A percentile compares a stretch with the other conserved stretches of the same genome.
Conservation (phyloP, 163 green algal species). For the Scenedesmus sp. region DNA sequence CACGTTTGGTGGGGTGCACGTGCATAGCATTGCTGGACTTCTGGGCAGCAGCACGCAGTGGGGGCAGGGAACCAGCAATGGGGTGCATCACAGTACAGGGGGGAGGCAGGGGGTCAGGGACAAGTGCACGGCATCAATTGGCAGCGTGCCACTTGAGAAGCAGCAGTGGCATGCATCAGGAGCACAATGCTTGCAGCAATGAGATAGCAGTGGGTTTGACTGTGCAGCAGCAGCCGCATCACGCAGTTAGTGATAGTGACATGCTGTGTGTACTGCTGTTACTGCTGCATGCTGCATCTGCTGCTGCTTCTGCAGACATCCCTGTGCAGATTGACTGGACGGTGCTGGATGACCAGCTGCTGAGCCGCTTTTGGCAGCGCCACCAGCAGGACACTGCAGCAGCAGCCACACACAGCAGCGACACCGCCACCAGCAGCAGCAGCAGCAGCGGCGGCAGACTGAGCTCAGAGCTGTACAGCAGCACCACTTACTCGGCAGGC, state of each 20-base stretch:
- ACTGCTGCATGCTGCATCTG: neutral
- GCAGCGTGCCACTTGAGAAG: too few relatives aligned
- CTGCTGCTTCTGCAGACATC: slow-evolving; percentile 37
- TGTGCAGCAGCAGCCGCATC: too few relatives aligned
- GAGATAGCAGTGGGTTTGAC: too few relatives aligned
- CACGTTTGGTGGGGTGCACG: slow-evolving; percentile 42
- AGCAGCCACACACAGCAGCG: neutral
- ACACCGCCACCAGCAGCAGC: neutral
- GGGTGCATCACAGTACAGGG: neutral
- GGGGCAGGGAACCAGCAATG: neutral
- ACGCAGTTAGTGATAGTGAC: too few relatives aligned
- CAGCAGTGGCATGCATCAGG: too few relatives aligned
- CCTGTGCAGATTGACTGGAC: slow-evolving; percentile 56
- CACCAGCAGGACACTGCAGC: neutral
- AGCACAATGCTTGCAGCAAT: too few relatives aligned
- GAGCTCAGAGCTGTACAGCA: neutral
- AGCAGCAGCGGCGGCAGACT: neutral
- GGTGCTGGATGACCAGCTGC: slow-evolving; percentile 60
- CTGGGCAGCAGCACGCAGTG: neutral
- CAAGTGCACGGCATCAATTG: too few relatives aligned
- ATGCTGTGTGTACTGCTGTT: neutral
- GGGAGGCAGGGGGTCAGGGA: too few relatives aligned
- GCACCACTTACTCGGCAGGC: neutral
- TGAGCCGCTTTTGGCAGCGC: slow-evolving; percentile 61
- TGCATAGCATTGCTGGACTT: neutral